Conservation (phyloP, 1,284 basidiomycete genomes). For the Agroathelia rolfsii region DNA sequence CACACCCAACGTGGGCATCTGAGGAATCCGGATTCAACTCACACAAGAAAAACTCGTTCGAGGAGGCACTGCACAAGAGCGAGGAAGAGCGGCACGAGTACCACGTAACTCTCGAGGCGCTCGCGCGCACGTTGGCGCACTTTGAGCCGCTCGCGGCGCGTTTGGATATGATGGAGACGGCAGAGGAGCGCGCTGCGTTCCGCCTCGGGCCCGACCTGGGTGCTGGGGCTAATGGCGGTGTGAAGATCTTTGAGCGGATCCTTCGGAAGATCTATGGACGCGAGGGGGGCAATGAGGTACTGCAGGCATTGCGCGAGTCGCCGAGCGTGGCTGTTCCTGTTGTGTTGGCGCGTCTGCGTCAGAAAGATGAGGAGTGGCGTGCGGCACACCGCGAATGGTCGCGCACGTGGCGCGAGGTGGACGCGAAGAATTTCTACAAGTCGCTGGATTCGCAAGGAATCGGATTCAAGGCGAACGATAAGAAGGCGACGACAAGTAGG, state of each 20-base stretch:
- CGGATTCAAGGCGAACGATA: slow-evolving; percentile 92
- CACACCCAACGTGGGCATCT: slow-evolving; percentile 96
- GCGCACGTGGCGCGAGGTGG: slow-evolving; percentile 94
- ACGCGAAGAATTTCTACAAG: slow-evolving; percentile 96
- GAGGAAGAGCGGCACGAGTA: slow-evolving; percentile 99
- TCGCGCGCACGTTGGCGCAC: slow-evolving; percentile 84
- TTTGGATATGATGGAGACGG: slow-evolving; percentile 84
- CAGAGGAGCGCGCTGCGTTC: slow-evolving; percentile 80
- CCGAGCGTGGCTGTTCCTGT: slow-evolving; percentile 89
- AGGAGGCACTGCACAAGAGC: slow-evolving; percentile 92
- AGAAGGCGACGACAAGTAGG: slow-evolving; percentile 90
- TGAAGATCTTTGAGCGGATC: slow-evolving; percentile 88
- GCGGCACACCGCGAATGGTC: slow-evolving; percentile 93
- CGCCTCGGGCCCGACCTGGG: slow-evolving; percentile 86
- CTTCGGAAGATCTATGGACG: slow-evolving; percentile 93
- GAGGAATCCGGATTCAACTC: slow-evolving; percentile 91
- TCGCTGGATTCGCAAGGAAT: slow-evolving; percentile 94
- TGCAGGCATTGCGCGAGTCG: slow-evolving; percentile 87
- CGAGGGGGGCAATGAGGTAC: slow-evolving; percentile 76
- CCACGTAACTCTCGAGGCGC: slow-evolving; percentile 92
- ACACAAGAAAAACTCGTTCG: slow-evolving; percentile 96
- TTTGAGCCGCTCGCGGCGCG: slow-evolving; percentile 85
- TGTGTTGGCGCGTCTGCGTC: slow-evolving; percentile 83
- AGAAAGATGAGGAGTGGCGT: slow-evolving; percentile 98
- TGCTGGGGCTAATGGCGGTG: slow-evolving; percentile 79